Conservation (phyloP, 2,329 filamentous ascomycete species). For the Pestalotiopsis sp. region DNA sequence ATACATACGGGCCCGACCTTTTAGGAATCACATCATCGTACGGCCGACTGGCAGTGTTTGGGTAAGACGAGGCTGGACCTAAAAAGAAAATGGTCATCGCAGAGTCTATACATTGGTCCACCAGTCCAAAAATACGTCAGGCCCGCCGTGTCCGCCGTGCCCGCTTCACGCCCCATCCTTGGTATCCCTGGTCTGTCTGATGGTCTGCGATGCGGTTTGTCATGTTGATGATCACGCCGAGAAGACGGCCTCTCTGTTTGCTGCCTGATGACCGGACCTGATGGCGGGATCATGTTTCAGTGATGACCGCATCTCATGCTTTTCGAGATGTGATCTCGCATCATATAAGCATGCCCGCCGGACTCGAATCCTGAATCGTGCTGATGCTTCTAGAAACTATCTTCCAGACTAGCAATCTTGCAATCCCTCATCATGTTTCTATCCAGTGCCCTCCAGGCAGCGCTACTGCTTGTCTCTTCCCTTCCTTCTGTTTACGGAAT, state of each 20-base stretch:
- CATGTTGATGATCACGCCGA: background rate
- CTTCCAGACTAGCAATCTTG: background rate
- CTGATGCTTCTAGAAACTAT: background rate
- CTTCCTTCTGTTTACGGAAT: conserved; percentile 2
- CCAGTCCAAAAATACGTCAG: background rate
- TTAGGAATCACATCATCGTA: background rate
- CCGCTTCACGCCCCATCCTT: background rate
- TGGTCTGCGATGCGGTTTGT: background rate
- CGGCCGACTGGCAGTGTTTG: background rate
- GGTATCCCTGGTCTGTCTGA: background rate
- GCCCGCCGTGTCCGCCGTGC: background rate
- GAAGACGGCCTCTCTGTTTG: background rate
- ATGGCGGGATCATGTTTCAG: background rate
- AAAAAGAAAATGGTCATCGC: background rate
- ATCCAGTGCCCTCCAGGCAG: background rate
- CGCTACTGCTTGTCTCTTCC: conserved; percentile 7
- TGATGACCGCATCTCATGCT: background rate
- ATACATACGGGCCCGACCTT: background rate
- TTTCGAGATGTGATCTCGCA: background rate
- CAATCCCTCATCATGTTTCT: background rate
- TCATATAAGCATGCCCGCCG: background rate
- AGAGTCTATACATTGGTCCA: background rate
- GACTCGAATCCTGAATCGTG: background rate
- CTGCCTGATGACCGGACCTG: background rate
- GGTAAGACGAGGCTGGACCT: background rate